A percentile compares a stretch with the other conserved stretches of the same genome.
phyloP scores from a whole-genome alignment of 164 flowering plant species.

The Hamamelis virginiana region DNA sequence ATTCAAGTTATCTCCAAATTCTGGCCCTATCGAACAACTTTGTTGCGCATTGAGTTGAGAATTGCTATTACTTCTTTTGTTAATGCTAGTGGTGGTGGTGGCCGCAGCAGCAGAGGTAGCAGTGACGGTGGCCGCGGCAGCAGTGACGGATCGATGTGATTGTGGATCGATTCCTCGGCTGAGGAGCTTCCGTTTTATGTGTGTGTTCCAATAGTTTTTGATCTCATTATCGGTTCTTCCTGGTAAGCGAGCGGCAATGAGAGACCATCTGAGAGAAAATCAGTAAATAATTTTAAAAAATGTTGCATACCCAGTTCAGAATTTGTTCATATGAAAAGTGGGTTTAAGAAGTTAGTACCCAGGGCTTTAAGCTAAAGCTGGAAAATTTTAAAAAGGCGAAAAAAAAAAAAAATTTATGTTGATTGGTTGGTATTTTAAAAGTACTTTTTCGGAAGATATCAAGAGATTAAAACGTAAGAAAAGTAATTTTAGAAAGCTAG shows the following conservation, averaged over 20 bases:
- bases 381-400: no score
- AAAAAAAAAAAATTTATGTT: background rate
- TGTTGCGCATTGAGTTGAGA: background rate
- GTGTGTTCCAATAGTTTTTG: slow-evolving; percentile 41
- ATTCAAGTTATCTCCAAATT: background rate
- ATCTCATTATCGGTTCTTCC: slow-evolving; percentile 41
- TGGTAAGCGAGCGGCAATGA: slow-evolving; percentile 31
- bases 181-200: slow-evolving; percentile 30
- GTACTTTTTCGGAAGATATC: no score
- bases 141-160: slow-evolving; percentile 24
- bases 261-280: slow-evolving; percentile 28
- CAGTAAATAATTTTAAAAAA: background rate
- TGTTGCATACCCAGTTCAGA: background rate
- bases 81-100: background rate
- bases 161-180: slow-evolving; percentile 32
- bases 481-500: no score
- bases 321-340: no score
- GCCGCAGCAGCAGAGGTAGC: background rate
- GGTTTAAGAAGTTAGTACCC: no score
- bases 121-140: background rate
- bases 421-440: background rate
- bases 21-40: background rate
- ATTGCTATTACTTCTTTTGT: background rate
- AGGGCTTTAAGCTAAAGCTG: no score
- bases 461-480: no score